Percentiles rank a stretch among this genome's conserved stretches.
These are phyloP conservation scores for Cochlearia excelsa DNA, from an alignment of 345 rosid genomes.

Conservation along the genomic window DNA sequence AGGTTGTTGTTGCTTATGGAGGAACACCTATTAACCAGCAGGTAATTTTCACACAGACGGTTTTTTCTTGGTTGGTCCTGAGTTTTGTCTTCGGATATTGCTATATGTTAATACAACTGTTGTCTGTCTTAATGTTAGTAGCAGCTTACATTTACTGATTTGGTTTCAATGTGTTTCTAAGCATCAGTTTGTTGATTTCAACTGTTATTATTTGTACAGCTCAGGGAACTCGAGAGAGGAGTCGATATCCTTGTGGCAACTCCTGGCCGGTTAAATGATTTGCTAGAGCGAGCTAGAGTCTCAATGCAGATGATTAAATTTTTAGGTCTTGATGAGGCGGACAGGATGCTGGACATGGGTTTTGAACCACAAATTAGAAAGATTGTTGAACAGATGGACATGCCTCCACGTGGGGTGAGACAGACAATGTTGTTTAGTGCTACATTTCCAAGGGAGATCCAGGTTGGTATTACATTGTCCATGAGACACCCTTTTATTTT, in stretches of 20 bases:
- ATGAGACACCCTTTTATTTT: neutral
- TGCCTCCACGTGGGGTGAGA: constrained; percentile 84
- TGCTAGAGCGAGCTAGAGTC: constrained; percentile 95
- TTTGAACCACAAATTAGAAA: constrained; percentile 98
- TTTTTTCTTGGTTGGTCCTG: constrained; percentile 1
- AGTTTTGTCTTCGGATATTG: constrained; percentile 3
- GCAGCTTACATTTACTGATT: too few relatives aligned
- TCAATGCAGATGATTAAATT: constrained; percentile 84
- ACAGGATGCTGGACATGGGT: constrained; percentile 99
- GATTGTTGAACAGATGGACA: constrained; percentile 94
- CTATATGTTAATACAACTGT: neutral
- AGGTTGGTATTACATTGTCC: constrained; percentile 48
- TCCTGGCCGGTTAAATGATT: constrained; percentile 94
- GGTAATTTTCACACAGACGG: constrained; percentile 39
- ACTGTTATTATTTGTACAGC: constrained; percentile 45
- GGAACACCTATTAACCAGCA: constrained; percentile 94
- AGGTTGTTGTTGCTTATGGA: constrained; percentile 97
- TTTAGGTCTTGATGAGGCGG: constrained; percentile 96
- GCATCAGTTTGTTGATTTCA: constrained; percentile 1
- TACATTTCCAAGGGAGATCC: constrained; percentile 94
- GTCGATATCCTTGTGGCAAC: constrained; percentile 99
- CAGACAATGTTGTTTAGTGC: constrained; percentile 99
- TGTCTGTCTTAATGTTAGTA: too few relatives aligned
- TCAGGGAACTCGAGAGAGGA: constrained; percentile 93
- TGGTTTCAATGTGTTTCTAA: neutral